Percentiles rank a stretch among this genome's conserved stretches.
These are phyloP conservation scores for Nepenthes gracilis DNA, from an alignment of 148 eudicot species.

Conservation along the genomic window DNA sequence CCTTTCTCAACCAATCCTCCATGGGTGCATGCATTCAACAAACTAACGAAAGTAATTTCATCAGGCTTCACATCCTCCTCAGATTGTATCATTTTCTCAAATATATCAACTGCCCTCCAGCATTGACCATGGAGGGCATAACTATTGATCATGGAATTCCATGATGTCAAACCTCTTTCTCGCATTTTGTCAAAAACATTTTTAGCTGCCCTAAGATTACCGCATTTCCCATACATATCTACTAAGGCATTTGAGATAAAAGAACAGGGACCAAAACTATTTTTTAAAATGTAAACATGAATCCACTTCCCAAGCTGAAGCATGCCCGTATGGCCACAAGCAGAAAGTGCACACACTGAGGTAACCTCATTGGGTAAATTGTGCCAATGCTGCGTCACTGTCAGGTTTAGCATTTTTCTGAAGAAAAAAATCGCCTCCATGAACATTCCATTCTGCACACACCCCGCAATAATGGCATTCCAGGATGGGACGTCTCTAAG, in stretches of 20 bases:
- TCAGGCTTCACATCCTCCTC: conserved; percentile 35
- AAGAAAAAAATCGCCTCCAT: conserved; percentile 47
- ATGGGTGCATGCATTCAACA: conserved; percentile 70
- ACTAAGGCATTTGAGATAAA: conserved; percentile 44
- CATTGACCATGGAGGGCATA: conserved; percentile 58
- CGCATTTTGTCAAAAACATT: conserved; percentile 26
- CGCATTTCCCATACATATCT: conserved; percentile 88
- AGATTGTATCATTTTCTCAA: conserved; percentile 44
- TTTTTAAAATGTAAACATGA: conserved; percentile 45
- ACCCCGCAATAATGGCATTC: conserved; percentile 74
- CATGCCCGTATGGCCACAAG: conserved; percentile 67
- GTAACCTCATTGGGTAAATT: conserved; percentile 51
- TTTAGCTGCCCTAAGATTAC: conserved; percentile 48
- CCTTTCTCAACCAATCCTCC: conserved; percentile 66
- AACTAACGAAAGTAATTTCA: conserved; percentile 56
- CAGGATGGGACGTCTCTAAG: conserved; percentile 59
- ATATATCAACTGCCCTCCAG: conserved; percentile 32
- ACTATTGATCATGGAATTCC: conserved; percentile 79
- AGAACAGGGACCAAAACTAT: conserved; percentile 21
- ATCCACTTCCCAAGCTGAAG: conserved; percentile 56
- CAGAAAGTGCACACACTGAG: conserved; percentile 45
- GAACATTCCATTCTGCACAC: conserved; percentile 60
- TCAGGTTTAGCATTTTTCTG: conserved; percentile 9
- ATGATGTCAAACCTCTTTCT: conserved; percentile 33
- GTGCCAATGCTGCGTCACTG: conserved; percentile 6